phyloP scores from a whole-genome alignment of 2,329 filamentous ascomycete genomes.

The Raffaelea albimanens region DNA sequence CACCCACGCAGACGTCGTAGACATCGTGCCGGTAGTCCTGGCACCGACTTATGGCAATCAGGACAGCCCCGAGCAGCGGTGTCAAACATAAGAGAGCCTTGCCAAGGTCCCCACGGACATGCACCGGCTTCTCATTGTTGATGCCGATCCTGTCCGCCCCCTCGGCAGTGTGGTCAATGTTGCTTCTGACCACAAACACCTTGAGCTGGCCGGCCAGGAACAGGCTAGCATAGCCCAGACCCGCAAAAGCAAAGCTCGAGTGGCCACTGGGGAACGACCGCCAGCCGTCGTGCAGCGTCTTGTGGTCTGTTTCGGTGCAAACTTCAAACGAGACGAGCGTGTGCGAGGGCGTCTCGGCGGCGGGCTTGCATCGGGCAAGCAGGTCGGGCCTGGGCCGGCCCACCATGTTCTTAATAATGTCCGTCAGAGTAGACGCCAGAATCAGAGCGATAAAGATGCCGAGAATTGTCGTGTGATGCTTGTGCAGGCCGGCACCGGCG shows the following conservation, averaged over 20 bases:
- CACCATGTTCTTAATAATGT: conserved; percentile 82
- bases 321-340: conserved; percentile 55
- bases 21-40: conserved; percentile 65
- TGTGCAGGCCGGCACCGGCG: conserved; percentile 57
- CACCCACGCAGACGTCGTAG: conserved; percentile 57
- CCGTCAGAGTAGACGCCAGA: conserved; percentile 74
- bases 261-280: conserved; percentile 77
- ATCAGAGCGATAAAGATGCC: conserved; percentile 69
- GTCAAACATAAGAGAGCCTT: conserved; percentile 46
- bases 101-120: conserved; percentile 34
- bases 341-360: conserved; percentile 32
- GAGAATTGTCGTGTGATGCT: conserved; percentile 76
- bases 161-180: neutral
- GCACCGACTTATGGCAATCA: conserved; percentile 60
- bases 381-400: conserved; percentile 54
- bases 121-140: conserved; percentile 3
- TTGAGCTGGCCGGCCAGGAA: conserved; percentile 60
- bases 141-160: neutral
- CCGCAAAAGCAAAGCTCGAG: conserved; percentile 68
- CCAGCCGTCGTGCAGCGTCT: conserved; percentile 72
- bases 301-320: conserved; percentile 62
- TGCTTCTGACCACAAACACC: conserved; percentile 33
- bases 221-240: conserved; percentile 63
- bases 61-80: conserved; percentile 52
- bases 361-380: conserved; percentile 70